Evolutionary conservation across 495 filamentous ascomycete species (phyloP).

Genomic region (Aspergillus campestris): DNA sequence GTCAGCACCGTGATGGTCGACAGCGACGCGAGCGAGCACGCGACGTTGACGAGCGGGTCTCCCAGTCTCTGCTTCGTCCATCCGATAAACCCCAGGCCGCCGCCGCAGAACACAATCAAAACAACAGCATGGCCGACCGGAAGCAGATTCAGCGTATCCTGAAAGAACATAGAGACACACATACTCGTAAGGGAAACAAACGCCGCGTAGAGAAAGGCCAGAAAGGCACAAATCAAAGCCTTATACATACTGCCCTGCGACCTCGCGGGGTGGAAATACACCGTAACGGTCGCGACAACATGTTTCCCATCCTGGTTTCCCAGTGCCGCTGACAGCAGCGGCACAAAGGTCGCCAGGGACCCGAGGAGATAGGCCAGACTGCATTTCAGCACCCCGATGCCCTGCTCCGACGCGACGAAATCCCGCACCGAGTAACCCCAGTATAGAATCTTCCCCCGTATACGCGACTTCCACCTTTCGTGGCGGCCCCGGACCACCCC

Average conservation of each 20-base stretch:
- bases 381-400: slow-evolving; percentile 80
- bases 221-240: slow-evolving; percentile 71
- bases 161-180: slow-evolving; percentile 72
- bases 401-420: slow-evolving; percentile 48
- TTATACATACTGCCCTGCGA: slow-evolving; percentile 86
- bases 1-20: slow-evolving; percentile 88
- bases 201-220: slow-evolving; percentile 76
- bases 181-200: slow-evolving; percentile 79
- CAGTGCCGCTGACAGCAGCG: slow-evolving; percentile 59
- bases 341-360: slow-evolving; percentile 79
- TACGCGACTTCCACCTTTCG: slow-evolving; percentile 7
- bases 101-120: slow-evolving; percentile 79
- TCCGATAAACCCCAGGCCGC: slow-evolving; percentile 80
- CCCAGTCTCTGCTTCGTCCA: slow-evolving; percentile 87
- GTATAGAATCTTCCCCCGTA: slow-evolving; percentile 7
- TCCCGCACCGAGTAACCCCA: slow-evolving; percentile 16
- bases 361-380: slow-evolving; percentile 85
- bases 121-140: slow-evolving; percentile 72
- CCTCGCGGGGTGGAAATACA: slow-evolving; percentile 95
- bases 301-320: slow-evolving; percentile 93
- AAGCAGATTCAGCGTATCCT: slow-evolving; percentile 51
- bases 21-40: slow-evolving; percentile 81
- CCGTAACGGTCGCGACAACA: slow-evolving; percentile 84
- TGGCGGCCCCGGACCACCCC: slow-evolving; percentile 16
- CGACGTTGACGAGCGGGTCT: slow-evolving; percentile 83